Evolutionary conservation across 345 rosid genomes (phyloP).

Genomic region (Physaria fendleri): DNA sequence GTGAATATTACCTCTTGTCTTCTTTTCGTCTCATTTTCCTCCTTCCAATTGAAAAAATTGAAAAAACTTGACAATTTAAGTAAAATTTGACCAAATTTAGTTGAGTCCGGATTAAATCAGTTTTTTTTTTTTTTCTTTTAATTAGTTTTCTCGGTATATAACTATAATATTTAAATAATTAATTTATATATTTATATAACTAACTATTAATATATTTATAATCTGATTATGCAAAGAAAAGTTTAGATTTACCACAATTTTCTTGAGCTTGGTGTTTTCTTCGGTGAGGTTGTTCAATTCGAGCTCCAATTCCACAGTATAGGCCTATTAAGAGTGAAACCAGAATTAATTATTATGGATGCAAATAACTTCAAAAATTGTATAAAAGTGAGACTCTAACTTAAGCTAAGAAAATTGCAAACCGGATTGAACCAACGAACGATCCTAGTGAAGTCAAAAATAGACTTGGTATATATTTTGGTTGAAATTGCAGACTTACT

Average conservation of each 20-base stretch:
- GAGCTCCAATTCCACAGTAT: constrained; percentile 80
- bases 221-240: no score
- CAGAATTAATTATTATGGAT: neutral
- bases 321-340: constrained; percentile 43
- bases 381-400: neutral
- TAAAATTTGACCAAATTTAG: neutral
- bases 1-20: constrained; percentile 50
- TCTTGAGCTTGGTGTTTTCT: constrained; percentile 66
- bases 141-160: no score
- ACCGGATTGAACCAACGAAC: neutral
- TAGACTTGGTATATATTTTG: neutral
- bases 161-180: neutral
- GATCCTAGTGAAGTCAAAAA: neutral
- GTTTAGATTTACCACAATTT: constrained; percentile 55
- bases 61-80: neutral
- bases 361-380: neutral
- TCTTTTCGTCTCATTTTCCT: constrained; percentile 45
- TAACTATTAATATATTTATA: no score
- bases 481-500: constrained; percentile 32
- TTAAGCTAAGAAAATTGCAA: neutral
- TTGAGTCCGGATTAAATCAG: no score
- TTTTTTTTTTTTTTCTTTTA: no score
- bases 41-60: constrained; percentile 29
- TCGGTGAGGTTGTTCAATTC: constrained; percentile 71
- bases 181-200: no score